These are phyloP conservation scores for Backusella parvicylindrica DNA, from an alignment of 192 early-diverging fungal genomes.

Conservation along the genomic window DNA sequence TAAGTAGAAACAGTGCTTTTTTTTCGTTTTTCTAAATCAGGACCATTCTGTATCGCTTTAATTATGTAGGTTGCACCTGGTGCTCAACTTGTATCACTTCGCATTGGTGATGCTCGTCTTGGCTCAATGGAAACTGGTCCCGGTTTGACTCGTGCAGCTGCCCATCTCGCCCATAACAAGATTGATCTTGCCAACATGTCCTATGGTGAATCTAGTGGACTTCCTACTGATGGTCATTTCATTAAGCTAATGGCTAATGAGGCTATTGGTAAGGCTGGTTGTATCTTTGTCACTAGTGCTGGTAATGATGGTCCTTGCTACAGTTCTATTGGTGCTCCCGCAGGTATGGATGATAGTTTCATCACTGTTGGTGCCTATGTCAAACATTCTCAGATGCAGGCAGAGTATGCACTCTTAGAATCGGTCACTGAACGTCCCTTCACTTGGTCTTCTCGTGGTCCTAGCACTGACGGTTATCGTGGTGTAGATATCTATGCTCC, in stretches of 20 bases:
- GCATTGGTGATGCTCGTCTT: conserved; percentile 77
- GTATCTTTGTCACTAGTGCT: conserved; percentile 84
- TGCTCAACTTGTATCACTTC: conserved; percentile 90
- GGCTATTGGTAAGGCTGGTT: conserved; percentile 77
- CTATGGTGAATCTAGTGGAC: conserved; percentile 78
- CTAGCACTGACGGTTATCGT: conserved; percentile 77
- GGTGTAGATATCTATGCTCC: conserved; percentile 84
- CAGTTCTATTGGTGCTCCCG: conserved; percentile 82
- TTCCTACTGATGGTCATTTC: conserved; percentile 76
- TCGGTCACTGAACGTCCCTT: conserved; percentile 72
- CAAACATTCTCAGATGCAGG: conserved; percentile 77
- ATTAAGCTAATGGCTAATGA: conserved; percentile 76
- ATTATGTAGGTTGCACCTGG: conserved; percentile 79
- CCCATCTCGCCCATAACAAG: conserved; percentile 63
- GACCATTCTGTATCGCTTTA: neutral
- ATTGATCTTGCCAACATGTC: conserved; percentile 83
- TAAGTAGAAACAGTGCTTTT: neutral
- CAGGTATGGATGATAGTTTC: conserved; percentile 67
- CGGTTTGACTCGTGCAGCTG: conserved; percentile 78
- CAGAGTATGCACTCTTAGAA: conserved; percentile 83
- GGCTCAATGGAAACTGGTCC: conserved; percentile 80
- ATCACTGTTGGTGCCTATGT: conserved; percentile 93
- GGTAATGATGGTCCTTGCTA: conserved; percentile 93
- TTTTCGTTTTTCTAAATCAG: neutral
- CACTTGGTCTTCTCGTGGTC: conserved; percentile 91